A percentile compares a stretch with the other conserved stretches of the same genome.
Conservation (phyloP, 2,329 filamentous ascomycete species). For the Verruconis gallopava region DNA sequence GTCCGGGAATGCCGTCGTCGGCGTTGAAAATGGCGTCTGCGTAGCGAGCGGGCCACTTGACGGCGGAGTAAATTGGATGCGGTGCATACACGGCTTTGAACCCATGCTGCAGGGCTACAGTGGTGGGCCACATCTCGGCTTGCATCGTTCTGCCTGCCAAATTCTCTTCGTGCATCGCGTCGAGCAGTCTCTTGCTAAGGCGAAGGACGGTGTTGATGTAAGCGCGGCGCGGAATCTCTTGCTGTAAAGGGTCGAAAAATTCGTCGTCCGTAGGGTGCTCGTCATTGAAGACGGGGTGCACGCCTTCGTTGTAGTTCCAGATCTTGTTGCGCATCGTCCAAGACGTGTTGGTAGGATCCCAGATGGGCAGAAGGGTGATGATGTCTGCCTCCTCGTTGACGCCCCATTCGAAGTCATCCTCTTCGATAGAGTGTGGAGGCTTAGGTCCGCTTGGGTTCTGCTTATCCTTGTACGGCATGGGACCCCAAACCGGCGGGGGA, state of each 20-base stretch:
- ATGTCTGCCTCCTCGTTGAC: constrained; percentile 83
- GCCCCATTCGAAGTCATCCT: constrained; percentile 76
- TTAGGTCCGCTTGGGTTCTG: constrained; percentile 68
- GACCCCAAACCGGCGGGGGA: constrained; percentile 68
- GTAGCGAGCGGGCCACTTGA: constrained; percentile 70
- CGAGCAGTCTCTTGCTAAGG: constrained; percentile 65
- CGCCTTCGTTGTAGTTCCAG: constrained; percentile 34
- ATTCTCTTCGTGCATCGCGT: constrained; percentile 85
- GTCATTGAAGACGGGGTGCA: constrained; percentile 74
- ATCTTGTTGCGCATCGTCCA: constrained; percentile 49
- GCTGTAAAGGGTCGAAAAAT: constrained; percentile 37
- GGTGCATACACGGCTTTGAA: constrained; percentile 86
- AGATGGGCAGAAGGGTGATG: constrained; percentile 84
- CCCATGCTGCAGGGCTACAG: constrained; percentile 77
- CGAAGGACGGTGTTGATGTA: constrained; percentile 82
- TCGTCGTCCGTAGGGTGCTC: constrained; percentile 54
- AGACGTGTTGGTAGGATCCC: constrained; percentile 74
- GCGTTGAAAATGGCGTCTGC: constrained; percentile 70
- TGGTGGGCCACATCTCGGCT: constrained; percentile 92
- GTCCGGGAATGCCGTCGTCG: constrained; percentile 38
- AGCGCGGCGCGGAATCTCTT: constrained; percentile 53
- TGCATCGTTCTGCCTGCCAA: constrained; percentile 82
- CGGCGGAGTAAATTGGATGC: constrained; percentile 78
- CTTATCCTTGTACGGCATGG: constrained; percentile 53
- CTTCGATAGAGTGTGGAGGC: constrained; percentile 60